phyloP scores from a whole-genome alignment of 306 rosid species.

The Astragalus glycyphyllos region DNA sequence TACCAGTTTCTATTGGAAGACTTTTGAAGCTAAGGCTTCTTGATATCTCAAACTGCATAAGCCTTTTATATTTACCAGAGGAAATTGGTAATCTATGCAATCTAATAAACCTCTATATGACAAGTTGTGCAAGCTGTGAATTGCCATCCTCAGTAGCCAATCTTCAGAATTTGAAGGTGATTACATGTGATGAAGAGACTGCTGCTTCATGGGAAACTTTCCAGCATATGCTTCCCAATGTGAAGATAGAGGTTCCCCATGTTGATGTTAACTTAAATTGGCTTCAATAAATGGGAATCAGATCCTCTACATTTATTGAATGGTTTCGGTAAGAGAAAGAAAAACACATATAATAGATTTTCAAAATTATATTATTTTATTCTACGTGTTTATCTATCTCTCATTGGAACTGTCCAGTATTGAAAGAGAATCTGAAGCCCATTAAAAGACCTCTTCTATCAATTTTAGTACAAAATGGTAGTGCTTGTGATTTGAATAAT shows the following conservation, averaged over 20 bases:
- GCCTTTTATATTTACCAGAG: slow-evolving; percentile 53
- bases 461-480: no score
- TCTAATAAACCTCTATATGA: slow-evolving; percentile 55
- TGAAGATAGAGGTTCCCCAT: slow-evolving; percentile 44
- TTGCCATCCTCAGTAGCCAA: slow-evolving; percentile 53
- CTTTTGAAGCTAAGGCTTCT: slow-evolving; percentile 47
- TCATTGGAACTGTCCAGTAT: no score
- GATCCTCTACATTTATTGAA: no score
- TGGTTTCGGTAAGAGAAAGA: no score
- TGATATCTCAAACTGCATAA: slow-evolving; percentile 67
- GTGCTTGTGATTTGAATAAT: no score
- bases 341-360: no score
- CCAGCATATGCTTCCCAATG: slow-evolving; percentile 38
- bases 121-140: slow-evolving; percentile 49
- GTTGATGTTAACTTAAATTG: slow-evolving; percentile 62
- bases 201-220: slow-evolving; percentile 51
- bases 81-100: slow-evolving; percentile 50
- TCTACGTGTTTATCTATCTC: no score
- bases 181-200: slow-evolving; percentile 66
- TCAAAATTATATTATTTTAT: no score
- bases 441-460: no score
- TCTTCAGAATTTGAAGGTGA: slow-evolving; percentile 49
- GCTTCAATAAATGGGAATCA: slow-evolving; percentile 46
- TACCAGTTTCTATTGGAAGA: slow-evolving; percentile 51
- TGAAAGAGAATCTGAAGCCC: no score